Evolutionary conservation across 306 rosid species (phyloP).

Genomic region (Glycine tomentella): DNA sequence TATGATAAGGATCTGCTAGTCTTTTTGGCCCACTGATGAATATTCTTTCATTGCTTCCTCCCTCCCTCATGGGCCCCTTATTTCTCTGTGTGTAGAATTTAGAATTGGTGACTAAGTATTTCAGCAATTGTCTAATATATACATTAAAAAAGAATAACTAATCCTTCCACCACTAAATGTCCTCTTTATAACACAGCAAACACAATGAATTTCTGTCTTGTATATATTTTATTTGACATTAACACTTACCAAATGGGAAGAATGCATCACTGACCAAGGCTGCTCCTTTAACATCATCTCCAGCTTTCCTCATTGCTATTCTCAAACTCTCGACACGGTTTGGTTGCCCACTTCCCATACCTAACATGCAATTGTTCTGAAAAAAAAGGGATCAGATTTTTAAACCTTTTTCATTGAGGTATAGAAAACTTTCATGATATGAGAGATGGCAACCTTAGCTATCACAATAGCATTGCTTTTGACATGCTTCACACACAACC

Average conservation of each 20-base stretch:
- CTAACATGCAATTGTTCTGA: constrained; percentile 91
- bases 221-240: neutral
- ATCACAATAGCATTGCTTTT: constrained; percentile 95
- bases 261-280: constrained; percentile 98
- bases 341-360: constrained; percentile 99
- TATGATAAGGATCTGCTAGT: too few species aligned
- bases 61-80: too few species aligned
- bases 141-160: too few species aligned
- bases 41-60: too few species aligned
- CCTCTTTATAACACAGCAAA: neutral
- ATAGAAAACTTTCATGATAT: constrained; percentile 6
- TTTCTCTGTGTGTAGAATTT: too few species aligned
- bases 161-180: too few species aligned
- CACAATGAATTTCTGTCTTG: neutral
- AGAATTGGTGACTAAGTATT: too few species aligned
- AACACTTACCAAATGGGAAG: constrained; percentile 87
- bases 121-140: too few species aligned
- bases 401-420: constrained; percentile 6
- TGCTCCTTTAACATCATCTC: constrained; percentile 86
- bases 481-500: constrained; percentile 94
- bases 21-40: too few species aligned
- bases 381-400: constrained; percentile 40
- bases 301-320: constrained; percentile 90
- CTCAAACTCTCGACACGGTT: constrained; percentile 89
- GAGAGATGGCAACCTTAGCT: constrained; percentile 65